Evolutionary conservation across 2,329 filamentous ascomycete genomes (phyloP).

Genomic region (Phialophora macrospora): DNA sequence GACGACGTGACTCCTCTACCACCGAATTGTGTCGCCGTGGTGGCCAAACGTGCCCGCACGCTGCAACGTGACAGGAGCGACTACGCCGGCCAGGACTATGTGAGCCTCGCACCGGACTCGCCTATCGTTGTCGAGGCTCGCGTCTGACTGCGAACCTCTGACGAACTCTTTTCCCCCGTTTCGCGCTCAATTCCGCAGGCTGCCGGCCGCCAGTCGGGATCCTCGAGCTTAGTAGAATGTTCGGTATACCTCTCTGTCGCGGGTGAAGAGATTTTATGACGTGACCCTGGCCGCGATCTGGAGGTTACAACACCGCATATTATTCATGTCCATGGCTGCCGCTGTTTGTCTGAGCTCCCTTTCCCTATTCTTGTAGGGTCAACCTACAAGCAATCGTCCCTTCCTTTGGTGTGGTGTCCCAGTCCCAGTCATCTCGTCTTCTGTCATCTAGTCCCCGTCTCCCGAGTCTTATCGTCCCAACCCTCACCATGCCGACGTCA

Average conservation of each 20-base stretch:
- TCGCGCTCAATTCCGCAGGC: slow-evolving; percentile 30
- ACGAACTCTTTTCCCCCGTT: slow-evolving; percentile 1
- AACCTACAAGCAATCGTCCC: slow-evolving; percentile 33
- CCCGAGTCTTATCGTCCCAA: slow-evolving; percentile 42
- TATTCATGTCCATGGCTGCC: slow-evolving; percentile 73
- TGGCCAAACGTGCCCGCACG: slow-evolving; percentile 27
- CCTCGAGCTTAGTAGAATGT: slow-evolving; percentile 25
- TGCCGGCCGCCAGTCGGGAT: slow-evolving; percentile 17
- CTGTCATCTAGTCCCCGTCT: slow-evolving; percentile 23
- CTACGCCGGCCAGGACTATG: not conserved
- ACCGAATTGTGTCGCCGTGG: slow-evolving; percentile 27
- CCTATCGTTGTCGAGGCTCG: not conserved
- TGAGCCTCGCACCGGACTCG: slow-evolving; percentile 3
- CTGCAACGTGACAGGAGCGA: slow-evolving; percentile 33
- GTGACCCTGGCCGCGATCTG: slow-evolving; percentile 27
- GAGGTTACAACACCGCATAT: slow-evolving; percentile 22
- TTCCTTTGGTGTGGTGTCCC: slow-evolving; percentile 19
- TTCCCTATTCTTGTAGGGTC: slow-evolving; percentile 36
- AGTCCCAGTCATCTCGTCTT: not conserved
- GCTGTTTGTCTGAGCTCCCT: slow-evolving; percentile 40
- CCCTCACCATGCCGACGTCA: slow-evolving; percentile 41
- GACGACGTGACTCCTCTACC: not conserved
- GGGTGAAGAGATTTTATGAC: slow-evolving; percentile 26
- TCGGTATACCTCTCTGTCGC: slow-evolving; percentile 12
- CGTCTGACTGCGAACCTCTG: slow-evolving; percentile 2